Evolutionary conservation across 805 yeast species (phyloP).

Genomic region (Candida ponderosae): DNA sequence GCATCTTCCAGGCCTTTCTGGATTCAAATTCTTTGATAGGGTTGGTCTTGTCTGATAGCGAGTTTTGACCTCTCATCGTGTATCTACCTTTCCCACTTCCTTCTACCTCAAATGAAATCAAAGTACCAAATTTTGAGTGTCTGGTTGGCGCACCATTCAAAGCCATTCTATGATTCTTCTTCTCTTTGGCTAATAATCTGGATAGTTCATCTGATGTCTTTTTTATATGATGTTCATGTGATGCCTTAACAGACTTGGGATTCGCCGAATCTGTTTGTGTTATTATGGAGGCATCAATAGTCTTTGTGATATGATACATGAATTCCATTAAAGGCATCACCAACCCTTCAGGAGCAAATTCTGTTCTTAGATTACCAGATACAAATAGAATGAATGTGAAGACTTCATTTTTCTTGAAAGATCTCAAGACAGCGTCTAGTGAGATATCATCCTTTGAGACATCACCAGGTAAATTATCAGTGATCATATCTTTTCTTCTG

Average conservation of each 20-base stretch:
- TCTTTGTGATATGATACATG: constrained; percentile 52
- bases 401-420: constrained; percentile 65
- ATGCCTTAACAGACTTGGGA: not conserved
- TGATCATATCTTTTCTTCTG: constrained; percentile 16
- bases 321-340: constrained; percentile 64
- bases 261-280: not conserved
- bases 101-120: constrained; percentile 61
- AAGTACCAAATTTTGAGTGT: constrained; percentile 88
- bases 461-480: constrained; percentile 43
- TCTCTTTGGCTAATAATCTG: constrained; percentile 54
- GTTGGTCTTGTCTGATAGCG: constrained; percentile 39
- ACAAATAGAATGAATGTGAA: constrained; percentile 67
- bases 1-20: constrained; percentile 56
- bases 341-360: constrained; percentile 53
- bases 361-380: constrained; percentile 53
- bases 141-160: constrained; percentile 53
- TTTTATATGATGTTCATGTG: constrained; percentile 9
- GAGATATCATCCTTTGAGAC: constrained; percentile 62
- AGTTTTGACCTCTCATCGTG: constrained; percentile 69
- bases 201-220: constrained; percentile 34
- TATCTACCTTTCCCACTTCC: constrained; percentile 41
- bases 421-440: constrained; percentile 44
- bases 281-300: constrained; percentile 30
- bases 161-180: constrained; percentile 39
- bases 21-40: constrained; percentile 60